Base-by-base conservation (phyloP, 192 early-diverging fungal genomes). In the Gryganskiella cystojenkinii region DNA sequence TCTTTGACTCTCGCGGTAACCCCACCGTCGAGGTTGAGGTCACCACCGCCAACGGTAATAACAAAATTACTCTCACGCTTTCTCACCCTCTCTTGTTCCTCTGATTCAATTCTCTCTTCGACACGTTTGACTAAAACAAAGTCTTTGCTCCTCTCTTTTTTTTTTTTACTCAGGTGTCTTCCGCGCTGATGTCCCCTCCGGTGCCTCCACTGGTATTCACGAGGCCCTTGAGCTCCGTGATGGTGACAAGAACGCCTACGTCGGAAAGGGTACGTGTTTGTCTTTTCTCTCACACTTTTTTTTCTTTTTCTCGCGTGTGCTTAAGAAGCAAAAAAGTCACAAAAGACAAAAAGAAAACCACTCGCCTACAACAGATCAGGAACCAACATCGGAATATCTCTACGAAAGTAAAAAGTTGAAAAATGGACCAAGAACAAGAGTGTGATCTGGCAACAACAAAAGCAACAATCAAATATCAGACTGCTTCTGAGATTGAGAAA, bases 171-270 rank as follows among this genome's bases (percentile, higher is more conserved):
- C 69, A 89, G 91, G 92, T 70, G 83, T 93, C 58, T 99, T 99
- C 93, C 94, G 95, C 64, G 95, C 97, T 44, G 95, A 93, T 51
- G 98, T 99, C 50, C 98, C 98, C 56, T 97, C 95, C 70, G 98
- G 98, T 70, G 98, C 98, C 35, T 98, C 96, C 51, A 99, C 98
- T 53, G 98, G 98, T 81, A 90, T 99, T 79, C 93, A 99, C 87
- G 98, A 99, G 87, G 98, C 98, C 53, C 87, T 98, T 28, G 98
- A 99, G 88, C 93, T 99, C 56, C 96, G 98, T 81, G 98, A 99
- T 64, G 89, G 88, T 43, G 89, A 93, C 79, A 91, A 91, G 83
- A 58, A 70, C 56, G 87, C 87, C 44, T 98, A 98, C 87, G 81
- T 96, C 72, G 98, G 98, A 88, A 99, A 99, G 88, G 93, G 94